Conservation (phyloP, 805 yeast genomes). For the Myxozyma sirexii region DNA sequence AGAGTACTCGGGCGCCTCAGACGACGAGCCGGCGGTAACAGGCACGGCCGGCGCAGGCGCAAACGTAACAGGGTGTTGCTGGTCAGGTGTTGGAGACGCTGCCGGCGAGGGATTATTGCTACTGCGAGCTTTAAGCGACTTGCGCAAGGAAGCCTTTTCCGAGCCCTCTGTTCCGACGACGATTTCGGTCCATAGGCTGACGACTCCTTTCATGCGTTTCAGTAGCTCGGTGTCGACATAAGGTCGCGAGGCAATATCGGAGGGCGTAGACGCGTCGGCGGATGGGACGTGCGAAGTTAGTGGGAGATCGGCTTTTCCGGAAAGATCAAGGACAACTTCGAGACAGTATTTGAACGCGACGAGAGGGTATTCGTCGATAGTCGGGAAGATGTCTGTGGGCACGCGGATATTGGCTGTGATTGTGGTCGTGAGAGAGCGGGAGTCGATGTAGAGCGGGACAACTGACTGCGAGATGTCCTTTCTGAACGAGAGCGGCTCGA, state of each 20-base stretch:
- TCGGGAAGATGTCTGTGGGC: constrained; percentile 85
- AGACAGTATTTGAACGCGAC: constrained; percentile 83
- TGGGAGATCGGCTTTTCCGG: constrained; percentile 55
- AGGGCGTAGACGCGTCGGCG: not conserved
- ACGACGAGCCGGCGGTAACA: not conserved
- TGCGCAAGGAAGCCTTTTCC: not conserved
- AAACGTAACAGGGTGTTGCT: not conserved
- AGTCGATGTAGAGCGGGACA: constrained; percentile 78
- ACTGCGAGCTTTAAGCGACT: constrained; percentile 1
- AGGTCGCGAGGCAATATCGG: constrained; percentile 29
- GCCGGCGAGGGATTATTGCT: not conserved
- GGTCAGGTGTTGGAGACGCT: not conserved
- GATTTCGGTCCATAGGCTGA: constrained; percentile 79
- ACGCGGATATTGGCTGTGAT: constrained; percentile 66
- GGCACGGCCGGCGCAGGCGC: not conserved
- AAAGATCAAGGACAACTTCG: constrained; percentile 79
- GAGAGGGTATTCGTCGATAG: constrained; percentile 68
- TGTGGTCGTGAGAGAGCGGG: constrained; percentile 57
- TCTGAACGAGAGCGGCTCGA: constrained; percentile 64
- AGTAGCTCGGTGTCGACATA: constrained; percentile 79
- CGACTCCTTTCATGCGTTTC: constrained; percentile 73
- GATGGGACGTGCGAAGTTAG: constrained; percentile 35
- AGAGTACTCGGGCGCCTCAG: not conserved
- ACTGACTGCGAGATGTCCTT: constrained; percentile 81
- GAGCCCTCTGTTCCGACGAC: constrained; percentile 75